phyloP scores from a whole-genome alignment of 352 stramenopile species.

The Phytophthora quininea region DNA sequence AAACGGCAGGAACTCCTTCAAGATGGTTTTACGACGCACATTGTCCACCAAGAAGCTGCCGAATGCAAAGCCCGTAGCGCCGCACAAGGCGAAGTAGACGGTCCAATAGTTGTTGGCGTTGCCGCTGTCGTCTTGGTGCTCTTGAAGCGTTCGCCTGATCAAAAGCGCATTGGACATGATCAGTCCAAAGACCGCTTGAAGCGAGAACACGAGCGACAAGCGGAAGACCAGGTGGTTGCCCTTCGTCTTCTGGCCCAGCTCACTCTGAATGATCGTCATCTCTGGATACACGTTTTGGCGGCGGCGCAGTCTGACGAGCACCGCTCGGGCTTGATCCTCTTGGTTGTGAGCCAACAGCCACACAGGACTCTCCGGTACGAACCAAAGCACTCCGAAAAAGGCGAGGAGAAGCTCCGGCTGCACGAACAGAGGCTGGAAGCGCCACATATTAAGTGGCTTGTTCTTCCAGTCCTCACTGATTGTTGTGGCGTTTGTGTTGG shows the following conservation, averaged over 20 bases:
- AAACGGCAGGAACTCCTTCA: constrained; percentile 88
- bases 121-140: constrained; percentile 22
- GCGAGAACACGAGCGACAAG: constrained; percentile 54
- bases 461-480: constrained; percentile 43
- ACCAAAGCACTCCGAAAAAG: constrained; percentile 61
- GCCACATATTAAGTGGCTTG: constrained; percentile 65
- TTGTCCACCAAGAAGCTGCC: constrained; percentile 85
- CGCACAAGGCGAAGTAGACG: constrained; percentile 59
- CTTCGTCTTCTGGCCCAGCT: constrained; percentile 54
- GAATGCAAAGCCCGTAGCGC: constrained; percentile 58
- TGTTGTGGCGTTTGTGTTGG: constrained; percentile 52
- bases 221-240: constrained; percentile 72
- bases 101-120: constrained; percentile 55
- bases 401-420: constrained; percentile 61
- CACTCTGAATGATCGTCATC: constrained; percentile 55
- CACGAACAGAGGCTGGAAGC: constrained; percentile 65
- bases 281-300: constrained; percentile 75
- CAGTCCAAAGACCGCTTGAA: constrained; percentile 69
- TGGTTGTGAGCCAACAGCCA: constrained; percentile 69
- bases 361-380: constrained; percentile 82
- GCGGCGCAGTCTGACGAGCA: constrained; percentile 66
- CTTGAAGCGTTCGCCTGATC: constrained; percentile 49
- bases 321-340: constrained; percentile 55
- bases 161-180: constrained; percentile 75
- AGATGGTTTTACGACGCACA: constrained; percentile 88